Percentiles rank a stretch among this genome's conserved stretches.
These are phyloP conservation scores for Talaromyces piceae DNA, from an alignment of 2,329 filamentous ascomycete species.

Conservation along the genomic window DNA sequence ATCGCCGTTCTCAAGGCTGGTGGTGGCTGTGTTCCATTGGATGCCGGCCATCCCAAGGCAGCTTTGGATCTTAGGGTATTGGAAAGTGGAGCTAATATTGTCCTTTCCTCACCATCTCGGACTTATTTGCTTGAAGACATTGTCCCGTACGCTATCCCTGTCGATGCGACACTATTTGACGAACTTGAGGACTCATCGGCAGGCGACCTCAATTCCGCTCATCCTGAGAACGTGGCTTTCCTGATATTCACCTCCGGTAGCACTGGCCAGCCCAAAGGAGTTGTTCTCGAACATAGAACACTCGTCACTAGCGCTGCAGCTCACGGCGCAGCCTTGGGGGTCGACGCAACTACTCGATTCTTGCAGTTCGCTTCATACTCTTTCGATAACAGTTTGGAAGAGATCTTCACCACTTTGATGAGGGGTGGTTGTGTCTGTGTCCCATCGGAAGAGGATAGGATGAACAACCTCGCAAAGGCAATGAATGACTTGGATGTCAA, in stretches of 20 bases:
- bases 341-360: slow-evolving; percentile 48
- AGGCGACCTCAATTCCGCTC: slow-evolving; percentile 8
- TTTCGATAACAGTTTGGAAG: slow-evolving; percentile 49
- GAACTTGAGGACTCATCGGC: background rate
- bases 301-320: slow-evolving; percentile 43
- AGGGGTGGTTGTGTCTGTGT: slow-evolving; percentile 55
- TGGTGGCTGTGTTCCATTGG: slow-evolving; percentile 12
- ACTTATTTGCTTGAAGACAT: slow-evolving; percentile 34
- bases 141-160: slow-evolving; percentile 32
- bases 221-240: slow-evolving; percentile 40
- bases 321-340: slow-evolving; percentile 40
- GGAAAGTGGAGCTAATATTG: slow-evolving; percentile 9
- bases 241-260: slow-evolving; percentile 55
- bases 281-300: slow-evolving; percentile 55
- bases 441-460: slow-evolving; percentile 43
- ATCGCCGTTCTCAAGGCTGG: slow-evolving; percentile 16
- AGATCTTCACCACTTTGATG: slow-evolving; percentile 49
- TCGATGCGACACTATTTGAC: slow-evolving; percentile 16
- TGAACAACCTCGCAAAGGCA: slow-evolving; percentile 17
- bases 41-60: slow-evolving; percentile 9
- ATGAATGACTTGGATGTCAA: slow-evolving; percentile 47
- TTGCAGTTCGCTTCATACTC: slow-evolving; percentile 52
- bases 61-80: slow-evolving; percentile 6
- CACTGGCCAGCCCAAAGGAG: slow-evolving; percentile 47
- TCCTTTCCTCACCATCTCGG: slow-evolving; percentile 8